Evolutionary conservation across 73 alveolate genomes (phyloP).

Genomic region (Blepharisma stoltei): DNA sequence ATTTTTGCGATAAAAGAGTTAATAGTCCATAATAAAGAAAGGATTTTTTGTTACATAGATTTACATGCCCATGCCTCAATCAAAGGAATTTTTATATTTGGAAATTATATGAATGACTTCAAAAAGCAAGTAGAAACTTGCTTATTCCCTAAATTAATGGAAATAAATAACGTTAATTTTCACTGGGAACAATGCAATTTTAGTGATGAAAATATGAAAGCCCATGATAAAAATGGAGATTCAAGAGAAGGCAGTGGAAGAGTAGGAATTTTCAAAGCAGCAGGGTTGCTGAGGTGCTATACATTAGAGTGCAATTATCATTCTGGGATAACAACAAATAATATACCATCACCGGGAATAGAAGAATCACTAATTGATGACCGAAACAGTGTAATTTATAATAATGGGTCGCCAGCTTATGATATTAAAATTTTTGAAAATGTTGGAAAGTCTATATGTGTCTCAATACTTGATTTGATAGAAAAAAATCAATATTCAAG

Average conservation of each 20-base stretch:
- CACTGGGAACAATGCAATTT: slow-evolving; percentile 60
- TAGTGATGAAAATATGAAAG: slow-evolving; percentile 55
- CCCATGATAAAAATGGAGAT: slow-evolving; percentile 48
- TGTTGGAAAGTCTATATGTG: slow-evolving; percentile 50
- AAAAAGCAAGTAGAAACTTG: slow-evolving; percentile 45
- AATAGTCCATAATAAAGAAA: slow-evolving; percentile 30
- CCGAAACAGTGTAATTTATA: background rate
- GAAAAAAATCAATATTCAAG: slow-evolving; percentile 63
- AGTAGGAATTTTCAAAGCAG: slow-evolving; percentile 51
- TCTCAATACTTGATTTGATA: slow-evolving; percentile 47
- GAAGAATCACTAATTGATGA: slow-evolving; percentile 19
- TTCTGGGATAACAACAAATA: slow-evolving; percentile 46
- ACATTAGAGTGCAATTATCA: slow-evolving; percentile 73
- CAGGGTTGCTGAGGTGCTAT: slow-evolving; percentile 53
- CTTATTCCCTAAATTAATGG: slow-evolving; percentile 58
- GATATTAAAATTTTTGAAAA: slow-evolving; percentile 56
- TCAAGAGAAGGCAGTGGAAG: slow-evolving; percentile 69
- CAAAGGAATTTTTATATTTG: slow-evolving; percentile 66
- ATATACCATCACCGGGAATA: slow-evolving; percentile 36
- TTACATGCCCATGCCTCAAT: slow-evolving; percentile 74
- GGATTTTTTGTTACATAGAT: slow-evolving; percentile 52
- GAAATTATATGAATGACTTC: slow-evolving; percentile 47
- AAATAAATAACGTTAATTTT: slow-evolving; percentile 64
- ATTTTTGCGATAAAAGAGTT: slow-evolving; percentile 51
- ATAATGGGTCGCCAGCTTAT: slow-evolving; percentile 48